phyloP scores from a whole-genome alignment of 2,329 filamentous ascomycete species.

The Fusarium falciforme region DNA sequence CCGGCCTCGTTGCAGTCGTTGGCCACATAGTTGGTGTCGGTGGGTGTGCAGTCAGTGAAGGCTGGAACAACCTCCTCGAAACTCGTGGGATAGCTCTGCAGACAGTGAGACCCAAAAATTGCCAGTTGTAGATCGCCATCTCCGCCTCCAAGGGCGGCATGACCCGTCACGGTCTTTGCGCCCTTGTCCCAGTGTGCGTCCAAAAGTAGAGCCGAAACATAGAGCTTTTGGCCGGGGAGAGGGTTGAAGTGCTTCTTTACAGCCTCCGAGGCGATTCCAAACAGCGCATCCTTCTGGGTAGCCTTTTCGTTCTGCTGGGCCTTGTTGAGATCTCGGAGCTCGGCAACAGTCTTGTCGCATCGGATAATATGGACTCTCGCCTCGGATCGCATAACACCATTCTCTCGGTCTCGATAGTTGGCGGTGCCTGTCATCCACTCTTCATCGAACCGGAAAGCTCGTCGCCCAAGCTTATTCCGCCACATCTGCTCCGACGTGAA shows the following conservation, averaged over 20 bases:
- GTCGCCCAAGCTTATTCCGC: slow-evolving; percentile 85
- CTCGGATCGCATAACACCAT: slow-evolving; percentile 84
- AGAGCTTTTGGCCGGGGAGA: slow-evolving; percentile 81
- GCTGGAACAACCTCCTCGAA: slow-evolving; percentile 91
- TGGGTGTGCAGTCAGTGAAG: slow-evolving; percentile 90
- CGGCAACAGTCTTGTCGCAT: slow-evolving; percentile 83
- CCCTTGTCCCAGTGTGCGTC: slow-evolving; percentile 88
- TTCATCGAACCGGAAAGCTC: slow-evolving; percentile 92
- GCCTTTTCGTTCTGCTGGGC: slow-evolving; percentile 82
- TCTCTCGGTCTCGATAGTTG: slow-evolving; percentile 78
- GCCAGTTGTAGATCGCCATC: slow-evolving; percentile 82
- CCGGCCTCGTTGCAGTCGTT: slow-evolving; percentile 90
- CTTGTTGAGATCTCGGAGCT: slow-evolving; percentile 81
- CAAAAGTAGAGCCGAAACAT: slow-evolving; percentile 87
- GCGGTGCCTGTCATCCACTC: slow-evolving; percentile 90
- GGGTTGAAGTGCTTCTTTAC: slow-evolving; percentile 82
- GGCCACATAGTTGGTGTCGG: slow-evolving; percentile 81
- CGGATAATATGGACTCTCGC: slow-evolving; percentile 90
- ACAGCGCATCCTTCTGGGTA: slow-evolving; percentile 78
- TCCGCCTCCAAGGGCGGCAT: slow-evolving; percentile 84
- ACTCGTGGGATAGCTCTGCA: slow-evolving; percentile 90
- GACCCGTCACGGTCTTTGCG: slow-evolving; percentile 77
- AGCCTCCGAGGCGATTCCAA: slow-evolving; percentile 80
- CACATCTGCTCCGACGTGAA: slow-evolving; percentile 98
- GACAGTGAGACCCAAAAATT: slow-evolving; percentile 90